Evolutionary conservation across 2,329 filamentous ascomycete species (phyloP), one percentile per base, ranked within the genome.

Genomic region (Nemania sp.): DNA sequence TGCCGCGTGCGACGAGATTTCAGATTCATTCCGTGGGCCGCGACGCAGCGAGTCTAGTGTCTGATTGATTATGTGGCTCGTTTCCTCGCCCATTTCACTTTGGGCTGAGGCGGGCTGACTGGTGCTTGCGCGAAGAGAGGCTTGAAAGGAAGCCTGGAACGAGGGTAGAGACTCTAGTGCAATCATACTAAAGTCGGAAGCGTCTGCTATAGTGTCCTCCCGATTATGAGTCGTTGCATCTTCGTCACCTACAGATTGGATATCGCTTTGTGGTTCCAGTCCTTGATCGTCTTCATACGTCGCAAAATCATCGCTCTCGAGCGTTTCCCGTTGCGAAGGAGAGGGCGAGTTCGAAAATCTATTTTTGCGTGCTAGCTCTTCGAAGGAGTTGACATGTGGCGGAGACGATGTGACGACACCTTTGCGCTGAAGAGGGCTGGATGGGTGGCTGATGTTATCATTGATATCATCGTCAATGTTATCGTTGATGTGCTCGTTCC

Each of bases 161-260:
- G 79, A 80, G 2, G 77, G 78, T 15, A 84, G 70, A 2, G 79
- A 80, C 40, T 80, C 75, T 55, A 82, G 75, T 26, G 80, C 79
- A 51, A 83, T 83, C 79, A 83, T 83, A 64, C 80, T 83, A 57
- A 83, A 83, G 33, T 83, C 80, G 14, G 69, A 70, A 2, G 70
- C 71, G 42, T 79, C 73, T 3, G 73, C 72, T 41, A 79, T 73
- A 0, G 73, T 79, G 44, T 80, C 63, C 56, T 64, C 66, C 34
- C 64, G 54, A 33, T 59, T 60, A 30, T 62, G 54, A 20, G 57
- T 63, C 19, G 57, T 45, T 23, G 39, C 58, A 14, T 61, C 60
- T 26, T 57, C 54, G 37, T 51, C 62, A 2, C 57, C 52, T 15
- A 64, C 57, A 3, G 68, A 69, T 26, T 60, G 61, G 14, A 57